Evolutionary conservation across 2,329 filamentous ascomycete genomes (phyloP).

Genomic region (Cryoendolithus antarcticus): DNA sequence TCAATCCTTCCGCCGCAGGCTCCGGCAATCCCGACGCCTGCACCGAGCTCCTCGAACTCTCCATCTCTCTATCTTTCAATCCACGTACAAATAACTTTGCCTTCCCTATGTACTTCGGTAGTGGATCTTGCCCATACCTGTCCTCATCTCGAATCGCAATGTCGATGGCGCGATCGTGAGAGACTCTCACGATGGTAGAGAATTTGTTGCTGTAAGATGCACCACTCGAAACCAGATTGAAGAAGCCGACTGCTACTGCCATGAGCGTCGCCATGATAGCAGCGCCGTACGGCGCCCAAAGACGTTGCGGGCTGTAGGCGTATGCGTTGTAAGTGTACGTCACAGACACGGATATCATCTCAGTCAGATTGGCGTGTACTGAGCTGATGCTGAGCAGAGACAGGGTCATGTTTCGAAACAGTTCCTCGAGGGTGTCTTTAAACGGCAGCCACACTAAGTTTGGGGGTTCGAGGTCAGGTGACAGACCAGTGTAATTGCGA

Average conservation of each 20-base stretch:
- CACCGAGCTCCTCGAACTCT: too few relatives aligned
- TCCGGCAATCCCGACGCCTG: too few relatives aligned
- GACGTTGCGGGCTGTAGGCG: constrained; percentile 7
- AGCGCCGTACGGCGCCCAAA: constrained; percentile 10
- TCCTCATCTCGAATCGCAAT: not conserved
- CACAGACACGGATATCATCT: constrained; percentile 1
- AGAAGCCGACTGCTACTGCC: constrained; percentile 6
- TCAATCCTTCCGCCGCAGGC: too few relatives aligned
- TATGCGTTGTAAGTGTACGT: constrained; percentile 8
- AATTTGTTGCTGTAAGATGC: constrained; percentile 9
- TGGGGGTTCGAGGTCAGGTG: too few relatives aligned
- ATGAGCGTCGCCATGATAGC: constrained; percentile 7
- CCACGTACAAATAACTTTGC: too few relatives aligned
- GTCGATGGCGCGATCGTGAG: not conserved
- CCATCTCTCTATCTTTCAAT: too few relatives aligned
- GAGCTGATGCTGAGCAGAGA: not conserved
- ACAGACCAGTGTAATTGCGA: too few relatives aligned
- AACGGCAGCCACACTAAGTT: too few relatives aligned
- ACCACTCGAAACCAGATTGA: constrained; percentile 3
- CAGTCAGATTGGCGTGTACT: not conserved
- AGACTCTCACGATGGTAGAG: constrained; percentile 10
- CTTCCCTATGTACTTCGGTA: constrained; percentile 1
- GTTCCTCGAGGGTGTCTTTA: constrained; percentile 1
- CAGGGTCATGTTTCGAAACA: constrained; percentile 12
- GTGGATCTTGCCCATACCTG: constrained; percentile 1